Conservation (phyloP, 495 filamentous ascomycete species). For the Neurospora sp. region DNA sequence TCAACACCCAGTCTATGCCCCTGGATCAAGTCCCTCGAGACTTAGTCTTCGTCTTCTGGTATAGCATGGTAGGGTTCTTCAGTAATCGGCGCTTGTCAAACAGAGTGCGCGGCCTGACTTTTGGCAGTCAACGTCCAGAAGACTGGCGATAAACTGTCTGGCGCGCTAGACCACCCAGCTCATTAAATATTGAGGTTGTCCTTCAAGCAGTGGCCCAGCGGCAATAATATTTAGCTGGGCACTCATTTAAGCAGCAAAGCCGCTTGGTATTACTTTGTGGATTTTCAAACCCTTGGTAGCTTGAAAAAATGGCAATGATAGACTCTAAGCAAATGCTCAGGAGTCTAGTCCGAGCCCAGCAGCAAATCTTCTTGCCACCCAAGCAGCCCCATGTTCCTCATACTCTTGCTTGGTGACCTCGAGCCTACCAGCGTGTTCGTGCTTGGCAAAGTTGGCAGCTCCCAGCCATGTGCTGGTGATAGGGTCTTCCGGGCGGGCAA, state of each 20-base stretch:
- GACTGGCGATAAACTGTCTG: not conserved
- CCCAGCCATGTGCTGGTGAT: slow-evolving; percentile 78
- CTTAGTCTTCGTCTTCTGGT: not conserved
- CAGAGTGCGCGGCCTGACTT: not conserved
- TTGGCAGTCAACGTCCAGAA: not conserved
- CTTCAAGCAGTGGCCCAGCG: not conserved
- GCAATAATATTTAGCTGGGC: not conserved
- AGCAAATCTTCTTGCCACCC: slow-evolving; percentile 65
- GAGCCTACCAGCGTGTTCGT: slow-evolving; percentile 52
- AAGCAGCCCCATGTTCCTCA: slow-evolving; percentile 71
- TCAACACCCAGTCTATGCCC: not conserved
- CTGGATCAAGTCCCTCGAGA: not conserved
- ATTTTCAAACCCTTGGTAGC: not conserved
- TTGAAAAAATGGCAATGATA: not conserved
- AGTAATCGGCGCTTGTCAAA: not conserved
- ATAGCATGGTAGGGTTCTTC: not conserved
- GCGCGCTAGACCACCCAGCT: not conserved
- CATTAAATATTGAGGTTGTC: not conserved
- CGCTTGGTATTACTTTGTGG: not conserved
- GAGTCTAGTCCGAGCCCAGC: slow-evolving; percentile 19
- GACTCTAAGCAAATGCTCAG: slow-evolving; percentile 3
- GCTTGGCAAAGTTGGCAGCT: slow-evolving; percentile 61
- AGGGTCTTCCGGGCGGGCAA: slow-evolving; percentile 62
- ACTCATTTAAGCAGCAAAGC: not conserved
- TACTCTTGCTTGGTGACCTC: slow-evolving; percentile 83